Percentiles rank a stretch among this genome's conserved stretches.
phyloP scores from a whole-genome alignment of 768 basidiomycete genomes.

The Naematelia aurantialba region DNA sequence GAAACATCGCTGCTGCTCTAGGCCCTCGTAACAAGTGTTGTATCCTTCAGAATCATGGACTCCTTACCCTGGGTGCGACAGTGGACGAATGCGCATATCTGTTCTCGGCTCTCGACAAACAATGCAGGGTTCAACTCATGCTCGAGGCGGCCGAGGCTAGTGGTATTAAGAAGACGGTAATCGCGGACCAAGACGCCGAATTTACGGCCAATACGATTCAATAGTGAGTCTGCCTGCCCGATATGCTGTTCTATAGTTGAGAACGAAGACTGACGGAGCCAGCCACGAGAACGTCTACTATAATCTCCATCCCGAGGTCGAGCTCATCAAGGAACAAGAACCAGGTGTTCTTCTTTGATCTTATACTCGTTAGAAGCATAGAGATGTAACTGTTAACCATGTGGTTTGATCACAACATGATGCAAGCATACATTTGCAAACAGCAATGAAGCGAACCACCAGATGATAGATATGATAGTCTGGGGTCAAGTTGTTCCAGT shows the following conservation, averaged over 20 bases:
- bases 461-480: no score
- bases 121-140: slow-evolving; percentile 35
- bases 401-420: no score
- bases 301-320: slow-evolving; percentile 29
- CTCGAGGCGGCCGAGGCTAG: slow-evolving; percentile 31
- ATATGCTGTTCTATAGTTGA: background rate
- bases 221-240: slow-evolving; percentile 19
- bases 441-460: no score
- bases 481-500: no score
- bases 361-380: no score
- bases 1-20: slow-evolving; percentile 53
- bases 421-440: no score
- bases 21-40: slow-evolving; percentile 34
- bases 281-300: slow-evolving; percentile 31
- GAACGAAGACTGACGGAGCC: slow-evolving; percentile 1
- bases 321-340: slow-evolving; percentile 25
- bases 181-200: slow-evolving; percentile 26
- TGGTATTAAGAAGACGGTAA: slow-evolving; percentile 27
- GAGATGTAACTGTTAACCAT: background rate
- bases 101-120: slow-evolving; percentile 36
- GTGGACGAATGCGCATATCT: slow-evolving; percentile 32
- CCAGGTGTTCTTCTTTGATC: slow-evolving; percentile 16
- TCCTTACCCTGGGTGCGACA: slow-evolving; percentile 38
- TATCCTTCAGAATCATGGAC: slow-evolving; percentile 45
- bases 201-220: slow-evolving; percentile 34